Evolutionary conservation across 306 rosid species (phyloP).

Genomic region (Carpinus fangiana): DNA sequence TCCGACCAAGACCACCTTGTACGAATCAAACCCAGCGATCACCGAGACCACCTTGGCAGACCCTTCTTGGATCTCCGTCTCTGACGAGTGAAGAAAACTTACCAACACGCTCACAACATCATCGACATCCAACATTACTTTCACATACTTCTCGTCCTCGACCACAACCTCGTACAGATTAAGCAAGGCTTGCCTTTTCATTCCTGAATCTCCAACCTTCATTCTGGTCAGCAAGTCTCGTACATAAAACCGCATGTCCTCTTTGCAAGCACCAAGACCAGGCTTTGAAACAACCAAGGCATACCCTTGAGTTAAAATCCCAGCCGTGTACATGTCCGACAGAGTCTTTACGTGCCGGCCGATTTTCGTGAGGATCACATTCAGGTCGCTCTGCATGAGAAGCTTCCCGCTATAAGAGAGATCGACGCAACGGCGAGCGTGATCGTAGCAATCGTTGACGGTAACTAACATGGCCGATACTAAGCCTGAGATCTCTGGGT

Average conservation of each 20-base stretch:
- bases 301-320: constrained; percentile 45
- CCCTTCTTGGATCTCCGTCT: constrained; percentile 60
- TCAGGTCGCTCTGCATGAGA: constrained; percentile 92
- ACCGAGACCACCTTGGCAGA: constrained; percentile 55
- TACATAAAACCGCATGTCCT: constrained; percentile 78
- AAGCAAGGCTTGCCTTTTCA: constrained; percentile 65
- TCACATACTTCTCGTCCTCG: constrained; percentile 77
- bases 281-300: constrained; percentile 80
- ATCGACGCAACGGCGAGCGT: constrained; percentile 73
- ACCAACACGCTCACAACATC: constrained; percentile 54
- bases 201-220: constrained; percentile 69
- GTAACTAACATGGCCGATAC: constrained; percentile 37
- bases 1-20: constrained; percentile 46
- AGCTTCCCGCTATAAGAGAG: constrained; percentile 87
- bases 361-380: constrained; percentile 52
- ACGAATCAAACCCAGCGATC: constrained; percentile 56
- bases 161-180: constrained; percentile 46
- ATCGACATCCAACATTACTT: constrained; percentile 49
- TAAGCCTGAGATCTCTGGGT: constrained; percentile 43
- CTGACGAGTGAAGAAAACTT: constrained; percentile 56
- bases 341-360: constrained; percentile 55
- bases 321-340: constrained; percentile 50
- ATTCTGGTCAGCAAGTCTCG: constrained; percentile 72
- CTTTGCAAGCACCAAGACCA: constrained; percentile 63
- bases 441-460: constrained; percentile 56